Evolutionary conservation across 2,329 filamentous ascomycete species (phyloP), one percentile per base, ranked within the genome.

Genomic region (Chaetomium strumarium): DNA sequence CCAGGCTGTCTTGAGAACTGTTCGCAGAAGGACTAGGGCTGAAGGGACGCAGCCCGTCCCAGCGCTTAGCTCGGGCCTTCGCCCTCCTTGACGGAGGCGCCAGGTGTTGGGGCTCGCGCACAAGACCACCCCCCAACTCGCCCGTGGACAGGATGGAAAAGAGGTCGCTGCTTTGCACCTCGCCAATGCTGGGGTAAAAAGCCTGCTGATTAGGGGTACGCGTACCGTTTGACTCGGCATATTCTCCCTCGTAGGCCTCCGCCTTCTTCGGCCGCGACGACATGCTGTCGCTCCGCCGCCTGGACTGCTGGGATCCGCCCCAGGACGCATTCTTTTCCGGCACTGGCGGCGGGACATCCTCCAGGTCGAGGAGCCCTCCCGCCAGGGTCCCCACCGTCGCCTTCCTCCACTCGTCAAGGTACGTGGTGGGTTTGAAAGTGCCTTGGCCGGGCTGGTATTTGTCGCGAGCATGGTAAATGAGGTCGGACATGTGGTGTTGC

Each of bases 371-470:
- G 46, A 87, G 69, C 1, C 73, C 66, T 1, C 79, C 77, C 0
- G 75, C 73, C 3, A 90, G 70, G 8, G 76, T 78, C 33, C 84
- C 85, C 33, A 84, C 75, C 0, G 79, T 80, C 8, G 78, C 84
- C 62, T 82, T 83, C 64, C 79, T 84, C 86, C 86, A 90, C 64
- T 91, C 87, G 33, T 88, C 79, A 8, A 91, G 71, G 63, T 81
- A 83, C 50, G 73, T 69, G 0, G 81, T 75, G 4, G 79, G 73
- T 30, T 80, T 69, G 63, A 88, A 89, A 36, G 79, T 66, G 14
- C 78, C 78, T 49, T 78, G 68, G 33, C 79, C 74, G 10, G 78
- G 78, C 34, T 63, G 64, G 52, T 75, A 64, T 19, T 71, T 67
- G 41, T 72, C 68, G 12, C 67, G 68, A 38, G 65, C 71, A 59